Base-by-base conservation (phyloP, 352 stramenopile genomes). In the Elongisporangium anandrum region DNA sequence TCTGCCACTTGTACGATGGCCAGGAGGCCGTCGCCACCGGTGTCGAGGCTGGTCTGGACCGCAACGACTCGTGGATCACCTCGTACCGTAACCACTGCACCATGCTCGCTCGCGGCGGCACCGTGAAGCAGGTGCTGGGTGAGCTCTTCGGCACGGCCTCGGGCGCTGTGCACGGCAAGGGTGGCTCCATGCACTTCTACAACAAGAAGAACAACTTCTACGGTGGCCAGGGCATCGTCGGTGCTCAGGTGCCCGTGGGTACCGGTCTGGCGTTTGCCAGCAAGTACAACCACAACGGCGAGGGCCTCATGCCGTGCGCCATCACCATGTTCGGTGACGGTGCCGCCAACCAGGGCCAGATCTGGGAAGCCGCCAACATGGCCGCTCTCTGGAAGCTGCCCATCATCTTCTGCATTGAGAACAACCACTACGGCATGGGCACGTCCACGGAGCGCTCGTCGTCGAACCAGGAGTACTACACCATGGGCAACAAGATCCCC, bases 391-490 rank as follows among this genome's bases (percentile, higher is more conserved):
- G 97, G 97, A 98, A 99, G 69, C 79, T 99, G 49, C 98, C 98
- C 13, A 90, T 97, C 67, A 99, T 99, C 69, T 99, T 99, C 73
- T 99, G 97, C 72, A 99, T 99, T 77, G 98, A 99, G 79, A 99
- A 99, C 89, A 99, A 99, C 87, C 96, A 99, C 68, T 99, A 99
- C 79, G 98, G 97, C 66, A 99, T 99, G 98, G 98, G 98, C 65
- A 99, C 98, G 29, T 99, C 92, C 55, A 96, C 96, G 53, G 87
- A 99, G 69, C 92, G 98, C 63, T 98, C 97, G 65, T 98, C 94
- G 49, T 95, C 77, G 59, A 99, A 99, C 81, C 91, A 81, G 49
- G 95, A 99, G 57, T 99, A 99, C 88, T 99, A 99, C 89, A 99
- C 97, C 64, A 99, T 99, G 97, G 98, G 98, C 61, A 99, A 99